Evolutionary conservation across 371 early-diverging fungal genomes (phyloP).

Genomic region (Mucor irregularis): DNA sequence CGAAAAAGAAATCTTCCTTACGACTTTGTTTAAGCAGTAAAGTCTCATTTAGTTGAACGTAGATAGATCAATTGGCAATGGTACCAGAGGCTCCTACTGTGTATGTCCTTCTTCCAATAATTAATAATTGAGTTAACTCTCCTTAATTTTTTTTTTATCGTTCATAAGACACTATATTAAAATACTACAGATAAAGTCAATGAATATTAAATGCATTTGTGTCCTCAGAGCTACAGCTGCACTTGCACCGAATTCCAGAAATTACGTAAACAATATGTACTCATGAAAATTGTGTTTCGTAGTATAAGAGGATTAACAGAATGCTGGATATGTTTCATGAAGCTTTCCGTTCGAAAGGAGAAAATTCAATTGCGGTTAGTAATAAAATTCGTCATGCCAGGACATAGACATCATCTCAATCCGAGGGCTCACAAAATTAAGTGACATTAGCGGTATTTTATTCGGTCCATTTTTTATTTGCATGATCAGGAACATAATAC

Average conservation of each 20-base stretch:
- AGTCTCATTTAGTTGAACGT: not conserved
- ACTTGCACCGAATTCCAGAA: too few relatives aligned
- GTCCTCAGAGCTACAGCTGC: too few relatives aligned
- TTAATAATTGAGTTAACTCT: not conserved
- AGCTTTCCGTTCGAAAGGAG: too few relatives aligned
- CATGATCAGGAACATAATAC: not conserved
- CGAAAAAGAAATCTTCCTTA: conserved; percentile 5
- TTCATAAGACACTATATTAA: not conserved
- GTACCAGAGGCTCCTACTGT: conserved; percentile 1
- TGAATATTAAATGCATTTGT: too few relatives aligned
- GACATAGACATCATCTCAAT: conserved; percentile 3
- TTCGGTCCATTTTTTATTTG: conserved; percentile 1
- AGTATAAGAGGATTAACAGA: too few relatives aligned
- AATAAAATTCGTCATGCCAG: conserved; percentile 13
- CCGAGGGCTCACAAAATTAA: not conserved
- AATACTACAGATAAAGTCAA: not conserved
- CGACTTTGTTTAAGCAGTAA: not conserved
- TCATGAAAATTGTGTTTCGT: too few relatives aligned
- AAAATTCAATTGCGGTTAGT: not conserved
- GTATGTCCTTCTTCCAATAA: not conserved
- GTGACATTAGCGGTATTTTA: not conserved
- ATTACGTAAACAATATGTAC: too few relatives aligned
- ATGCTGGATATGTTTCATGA: too few relatives aligned
- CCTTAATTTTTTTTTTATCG: not conserved
- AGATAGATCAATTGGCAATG: conserved; percentile 19